Percentiles rank a stretch among this genome's conserved stretches.
Evolutionary conservation across 1,284 basidiomycete genomes (phyloP).

Genomic region (Sphaerobolus stellatus): DNA sequence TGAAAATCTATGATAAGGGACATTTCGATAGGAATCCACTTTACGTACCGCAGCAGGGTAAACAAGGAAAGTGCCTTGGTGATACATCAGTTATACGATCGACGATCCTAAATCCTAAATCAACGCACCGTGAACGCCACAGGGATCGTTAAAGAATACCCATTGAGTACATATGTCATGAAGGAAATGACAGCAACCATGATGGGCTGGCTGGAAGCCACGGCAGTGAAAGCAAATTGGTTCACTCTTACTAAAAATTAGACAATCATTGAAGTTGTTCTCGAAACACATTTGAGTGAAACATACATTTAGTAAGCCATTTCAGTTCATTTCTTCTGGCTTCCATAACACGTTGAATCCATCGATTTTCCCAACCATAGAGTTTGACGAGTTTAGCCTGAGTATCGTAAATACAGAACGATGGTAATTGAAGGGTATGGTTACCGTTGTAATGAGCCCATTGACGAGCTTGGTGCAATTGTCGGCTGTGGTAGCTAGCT

Average conservation of each 20-base stretch:
- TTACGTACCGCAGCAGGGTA: slow-evolving; percentile 58
- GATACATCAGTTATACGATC: too few relatives aligned
- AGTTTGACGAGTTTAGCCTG: slow-evolving; percentile 83
- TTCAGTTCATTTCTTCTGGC: slow-evolving; percentile 60
- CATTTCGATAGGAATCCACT: slow-evolving; percentile 15
- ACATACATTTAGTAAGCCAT: slow-evolving; percentile 61
- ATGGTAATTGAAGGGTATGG: slow-evolving; percentile 16
- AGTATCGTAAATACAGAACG: not conserved
- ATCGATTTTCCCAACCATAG: slow-evolving; percentile 78
- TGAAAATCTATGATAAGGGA: slow-evolving; percentile 17
- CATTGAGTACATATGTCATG: not conserved
- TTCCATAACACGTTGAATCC: slow-evolving; percentile 61
- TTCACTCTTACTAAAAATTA: slow-evolving; percentile 60
- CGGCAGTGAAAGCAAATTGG: slow-evolving; percentile 57
- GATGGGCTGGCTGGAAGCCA: slow-evolving; percentile 67
- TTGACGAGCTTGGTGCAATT: slow-evolving; percentile 82
- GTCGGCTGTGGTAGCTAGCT: slow-evolving; percentile 71
- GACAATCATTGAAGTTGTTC: slow-evolving; percentile 5
- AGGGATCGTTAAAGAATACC: not conserved
- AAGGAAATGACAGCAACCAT: slow-evolving; percentile 66
- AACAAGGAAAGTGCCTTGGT: slow-evolving; percentile 65
- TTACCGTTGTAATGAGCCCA: slow-evolving; percentile 74
- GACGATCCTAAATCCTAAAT: too few relatives aligned
- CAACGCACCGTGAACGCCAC: not conserved
- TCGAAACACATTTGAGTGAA: too few relatives aligned